Evolutionary conservation across 2,329 filamentous ascomycete species (phyloP).

Genomic region (Cyphellophora attinorum): DNA sequence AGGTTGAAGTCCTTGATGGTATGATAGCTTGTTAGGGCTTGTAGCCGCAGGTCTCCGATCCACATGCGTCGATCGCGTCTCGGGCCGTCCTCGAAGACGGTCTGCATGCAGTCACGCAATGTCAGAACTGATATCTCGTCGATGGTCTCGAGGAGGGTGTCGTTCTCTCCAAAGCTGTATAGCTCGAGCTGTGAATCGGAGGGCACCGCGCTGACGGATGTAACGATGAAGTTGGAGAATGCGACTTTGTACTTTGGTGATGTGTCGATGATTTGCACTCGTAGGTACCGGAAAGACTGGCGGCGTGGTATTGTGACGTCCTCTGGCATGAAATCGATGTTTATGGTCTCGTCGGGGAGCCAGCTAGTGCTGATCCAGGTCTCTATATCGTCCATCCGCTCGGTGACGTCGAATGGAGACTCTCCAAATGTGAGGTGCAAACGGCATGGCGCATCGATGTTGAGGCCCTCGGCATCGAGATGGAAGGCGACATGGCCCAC

Average conservation of each 20-base stretch:
- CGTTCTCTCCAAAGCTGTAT: slow-evolving; percentile 10
- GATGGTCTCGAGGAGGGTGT: slow-evolving; percentile 19
- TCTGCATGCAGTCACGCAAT: slow-evolving; percentile 30
- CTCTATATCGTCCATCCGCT: slow-evolving; percentile 23
- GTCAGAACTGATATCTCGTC: slow-evolving; percentile 25
- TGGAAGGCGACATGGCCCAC: slow-evolving; percentile 25
- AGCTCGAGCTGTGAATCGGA: slow-evolving; percentile 13
- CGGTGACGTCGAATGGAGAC: slow-evolving; percentile 27
- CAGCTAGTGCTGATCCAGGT: slow-evolving; percentile 30
- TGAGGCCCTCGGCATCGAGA: slow-evolving; percentile 20
- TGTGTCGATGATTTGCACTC: slow-evolving; percentile 26
- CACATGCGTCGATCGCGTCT: slow-evolving; percentile 28
- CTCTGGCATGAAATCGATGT: slow-evolving; percentile 25
- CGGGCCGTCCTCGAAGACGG: slow-evolving; percentile 30
- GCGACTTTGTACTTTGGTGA: slow-evolving; percentile 25
- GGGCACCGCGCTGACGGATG: slow-evolving; percentile 22
- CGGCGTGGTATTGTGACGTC: slow-evolving; percentile 22
- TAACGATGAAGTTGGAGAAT: slow-evolving; percentile 21
- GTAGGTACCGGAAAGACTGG: slow-evolving; percentile 26
- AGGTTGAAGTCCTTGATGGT: no score
- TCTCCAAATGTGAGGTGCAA: slow-evolving; percentile 28
- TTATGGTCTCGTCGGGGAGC: slow-evolving; percentile 28
- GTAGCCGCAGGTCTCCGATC: slow-evolving; percentile 29
- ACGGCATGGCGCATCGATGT: slow-evolving; percentile 27
- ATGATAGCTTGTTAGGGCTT: no score